A percentile compares a stretch with the other conserved stretches of the same genome.
Conservation (phyloP, 192 early-diverging fungal genomes). For the Pecoramyces ruminantium region DNA sequence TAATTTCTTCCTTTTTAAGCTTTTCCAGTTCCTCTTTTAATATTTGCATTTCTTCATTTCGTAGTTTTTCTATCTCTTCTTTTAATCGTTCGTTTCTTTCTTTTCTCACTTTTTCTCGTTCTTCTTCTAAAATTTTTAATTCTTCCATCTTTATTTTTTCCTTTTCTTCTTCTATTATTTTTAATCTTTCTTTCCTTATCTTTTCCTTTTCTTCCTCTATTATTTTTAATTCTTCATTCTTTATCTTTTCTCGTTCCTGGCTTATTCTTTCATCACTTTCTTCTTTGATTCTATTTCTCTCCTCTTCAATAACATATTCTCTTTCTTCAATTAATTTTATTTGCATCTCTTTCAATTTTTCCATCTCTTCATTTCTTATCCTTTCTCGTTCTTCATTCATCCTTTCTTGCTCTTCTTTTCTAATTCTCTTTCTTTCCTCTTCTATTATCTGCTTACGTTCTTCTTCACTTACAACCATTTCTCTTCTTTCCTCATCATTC, state of each 20-base stretch:
- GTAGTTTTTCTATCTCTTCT: not conserved
- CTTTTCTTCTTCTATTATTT: not conserved
- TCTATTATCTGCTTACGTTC: not conserved
- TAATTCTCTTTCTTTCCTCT: not conserved
- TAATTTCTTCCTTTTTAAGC: not conserved
- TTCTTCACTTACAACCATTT: not conserved
- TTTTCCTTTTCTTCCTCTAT: not conserved
- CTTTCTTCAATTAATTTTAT: not conserved
- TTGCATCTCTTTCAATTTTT: too few relatives aligned
- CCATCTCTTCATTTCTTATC: too few relatives aligned
- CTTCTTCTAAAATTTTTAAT: not conserved
- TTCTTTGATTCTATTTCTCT: not conserved
- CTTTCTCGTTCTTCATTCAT: not conserved
- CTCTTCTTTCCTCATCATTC: not conserved
- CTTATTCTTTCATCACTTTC: not conserved
- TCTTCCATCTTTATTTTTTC: not conserved
- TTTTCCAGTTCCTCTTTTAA: not conserved
- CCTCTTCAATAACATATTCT: not conserved
- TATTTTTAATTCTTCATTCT: not conserved
- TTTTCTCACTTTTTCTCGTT: not conserved
- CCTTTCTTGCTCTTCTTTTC: not conserved
- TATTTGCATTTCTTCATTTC: not conserved
- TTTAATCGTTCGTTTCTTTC: not conserved
- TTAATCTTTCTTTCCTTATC: not conserved
- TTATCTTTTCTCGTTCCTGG: not conserved